These are phyloP conservation scores for Aureobasidium melanogenum DNA, from an alignment of 2,329 filamentous ascomycete species.

Conservation along the genomic window DNA sequence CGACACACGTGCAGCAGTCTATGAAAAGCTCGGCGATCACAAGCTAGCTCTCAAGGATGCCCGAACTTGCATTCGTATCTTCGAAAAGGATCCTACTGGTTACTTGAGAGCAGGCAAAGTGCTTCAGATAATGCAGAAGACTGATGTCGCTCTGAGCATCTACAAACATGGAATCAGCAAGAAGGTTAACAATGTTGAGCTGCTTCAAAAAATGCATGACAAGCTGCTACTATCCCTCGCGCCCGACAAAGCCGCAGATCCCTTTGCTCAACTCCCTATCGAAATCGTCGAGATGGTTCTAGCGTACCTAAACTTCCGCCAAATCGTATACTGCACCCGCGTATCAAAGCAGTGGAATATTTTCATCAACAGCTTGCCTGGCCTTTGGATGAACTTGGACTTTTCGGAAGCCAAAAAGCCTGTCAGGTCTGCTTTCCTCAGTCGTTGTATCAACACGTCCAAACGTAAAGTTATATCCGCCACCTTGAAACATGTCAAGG, in stretches of 20 bases:
- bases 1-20: slow-evolving; percentile 48
- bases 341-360: slow-evolving; percentile 48
- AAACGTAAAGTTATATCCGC: slow-evolving; percentile 27
- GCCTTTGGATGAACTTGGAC: slow-evolving; percentile 47
- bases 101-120: slow-evolving; percentile 48
- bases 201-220: slow-evolving; percentile 30
- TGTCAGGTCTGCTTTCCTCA: slow-evolving; percentile 35
- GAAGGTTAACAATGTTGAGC: slow-evolving; percentile 14
- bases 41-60: slow-evolving; percentile 47
- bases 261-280: slow-evolving; percentile 44
- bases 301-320: slow-evolving; percentile 42
- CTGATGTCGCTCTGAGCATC: slow-evolving; percentile 45
- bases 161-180: slow-evolving; percentile 50
- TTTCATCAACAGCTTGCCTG: slow-evolving; percentile 39
- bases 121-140: slow-evolving; percentile 40
- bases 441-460: slow-evolving; percentile 33
- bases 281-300: slow-evolving; percentile 47
- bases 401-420: slow-evolving; percentile 36
- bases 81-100: slow-evolving; percentile 45
- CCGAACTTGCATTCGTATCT: slow-evolving; percentile 45
- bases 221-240: slow-evolving; percentile 35
- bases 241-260: slow-evolving; percentile 39
- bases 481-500: slow-evolving; percentile 29
- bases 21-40: slow-evolving; percentile 44
- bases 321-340: slow-evolving; percentile 43